Evolutionary conservation across 2,329 filamentous ascomycete genomes (phyloP), one percentile per base, ranked within the genome.

Genomic region (Ilyonectria destructans): DNA sequence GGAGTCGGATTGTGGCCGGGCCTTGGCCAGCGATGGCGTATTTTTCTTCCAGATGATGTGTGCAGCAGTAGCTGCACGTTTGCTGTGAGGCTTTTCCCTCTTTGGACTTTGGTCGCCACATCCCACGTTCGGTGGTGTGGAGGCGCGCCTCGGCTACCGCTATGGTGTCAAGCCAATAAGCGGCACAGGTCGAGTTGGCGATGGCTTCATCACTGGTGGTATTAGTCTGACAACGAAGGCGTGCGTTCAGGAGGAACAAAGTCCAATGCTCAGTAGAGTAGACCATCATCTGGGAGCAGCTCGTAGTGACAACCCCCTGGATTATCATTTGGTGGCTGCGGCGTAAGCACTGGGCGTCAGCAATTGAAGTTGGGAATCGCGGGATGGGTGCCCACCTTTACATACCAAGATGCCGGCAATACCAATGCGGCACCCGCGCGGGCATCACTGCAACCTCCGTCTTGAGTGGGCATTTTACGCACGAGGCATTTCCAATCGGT

Each of bases 1-100:
- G 70, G 70, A 61, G 58, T 55, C 61, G 63, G 61, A 72, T 68
- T 64, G 58, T 59, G 61, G 56, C 65, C 48, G 40, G 60, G 54
- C 31, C 71, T 75, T 75, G 74, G 74, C 69, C 54, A 21, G 35
- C 54, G 69, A 76, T 76, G 71, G 66, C 74, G 74, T 70, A 63
- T 68, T 58, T 74, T 67, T 55, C 54, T 57, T 66, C 62, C 60
- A 62, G 65, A 76, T 76, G 72, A 70, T 71, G 69, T 62, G 55
- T 62, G 52, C 49, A 49, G 58, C 26, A n/a, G 60, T 66, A 61
- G 61, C 66, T 69, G 56, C 60, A 65, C 58, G 58, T 57, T 72
- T 56, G 43, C 49, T 33, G 15, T 3, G 23, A 57, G 21, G 8
- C 56, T 52, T 57, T 61, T 61, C 63, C 63, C 23, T 7, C 49